A percentile compares a stretch with the other conserved stretches of the same genome.
These are phyloP conservation scores for Didymella glomerata DNA, from an alignment of 2,329 filamentous ascomycete genomes.

Conservation along the genomic window DNA sequence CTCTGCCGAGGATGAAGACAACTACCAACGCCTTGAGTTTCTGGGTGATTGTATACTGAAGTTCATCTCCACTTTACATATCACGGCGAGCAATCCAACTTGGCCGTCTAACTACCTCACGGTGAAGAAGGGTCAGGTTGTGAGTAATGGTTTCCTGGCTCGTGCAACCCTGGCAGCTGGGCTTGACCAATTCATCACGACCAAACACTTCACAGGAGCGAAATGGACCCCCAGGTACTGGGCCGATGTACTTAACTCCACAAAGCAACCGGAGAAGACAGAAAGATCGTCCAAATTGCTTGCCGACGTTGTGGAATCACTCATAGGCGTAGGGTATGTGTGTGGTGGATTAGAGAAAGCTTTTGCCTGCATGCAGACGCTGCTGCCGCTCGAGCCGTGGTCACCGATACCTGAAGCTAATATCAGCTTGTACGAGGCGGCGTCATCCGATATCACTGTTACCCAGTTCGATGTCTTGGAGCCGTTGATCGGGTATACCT, in stretches of 20 bases:
- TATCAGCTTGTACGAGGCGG: conserved; percentile 37
- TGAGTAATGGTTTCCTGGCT: conserved; percentile 78
- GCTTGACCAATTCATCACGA: conserved; percentile 77
- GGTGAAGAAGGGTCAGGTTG: conserved; percentile 70
- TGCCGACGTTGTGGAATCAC: conserved; percentile 85
- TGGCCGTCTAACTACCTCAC: conserved; percentile 83
- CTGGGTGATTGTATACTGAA: conserved; percentile 88
- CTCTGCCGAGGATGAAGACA: conserved; percentile 63
- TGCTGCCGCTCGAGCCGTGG: conserved; percentile 69
- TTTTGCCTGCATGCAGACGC: conserved; percentile 65
- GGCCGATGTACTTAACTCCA: conserved; percentile 49
- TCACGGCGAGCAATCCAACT: conserved; percentile 65
- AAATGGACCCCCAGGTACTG: conserved; percentile 77
- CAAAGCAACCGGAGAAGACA: conserved; percentile 38
- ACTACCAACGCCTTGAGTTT: conserved; percentile 89
- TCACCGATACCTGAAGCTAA: conserved; percentile 34
- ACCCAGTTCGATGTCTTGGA: conserved; percentile 61
- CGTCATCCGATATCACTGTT: conserved; percentile 21
- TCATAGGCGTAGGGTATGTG: conserved; percentile 78
- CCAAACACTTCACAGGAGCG: conserved; percentile 69
- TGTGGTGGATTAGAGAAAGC: conserved; percentile 73
- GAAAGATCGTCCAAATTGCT: conserved; percentile 77
- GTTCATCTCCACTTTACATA: conserved; percentile 71
- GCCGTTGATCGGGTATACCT: conserved; percentile 73
- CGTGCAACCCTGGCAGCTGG: conserved; percentile 69